Base-by-base conservation (phyloP, 2,329 filamentous ascomycete genomes). In the Diaporthe vexans region DNA sequence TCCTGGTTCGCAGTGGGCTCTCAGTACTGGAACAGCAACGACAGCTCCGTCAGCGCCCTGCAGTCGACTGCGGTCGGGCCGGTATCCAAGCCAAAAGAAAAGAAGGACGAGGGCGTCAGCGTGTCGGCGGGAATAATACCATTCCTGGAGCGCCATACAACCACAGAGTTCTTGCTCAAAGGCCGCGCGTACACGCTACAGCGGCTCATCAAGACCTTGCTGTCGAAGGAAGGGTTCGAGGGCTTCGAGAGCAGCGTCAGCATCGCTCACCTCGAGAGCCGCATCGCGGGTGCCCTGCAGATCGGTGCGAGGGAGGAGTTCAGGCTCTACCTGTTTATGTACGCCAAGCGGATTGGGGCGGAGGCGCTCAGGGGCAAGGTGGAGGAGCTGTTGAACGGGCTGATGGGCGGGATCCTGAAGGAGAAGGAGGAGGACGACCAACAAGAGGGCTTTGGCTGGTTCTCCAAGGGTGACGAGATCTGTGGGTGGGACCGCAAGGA, bases 11-110 rank as follows among this genome's bases (percentile, higher is more conserved):
- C 96, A 0, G 95, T 98, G 0, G 95, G 95, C 24, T 97, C 94
- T 78, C 97, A 99, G 81, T 99, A 99, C 82, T 99, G 97, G 97
- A 98, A 99, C 83, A 97, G 95, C 0, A 97, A 95, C 71, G 97
- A 98, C 80, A 95, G 95, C 1, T 95, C 95, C 0, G 91, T 98
- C 71, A 92, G 94, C 63, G 94, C 95, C 68, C 84, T 98, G 51
- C 92, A 95, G 77, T 91, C 94, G 2, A 92, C 91, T 1, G 91
- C 91, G 13, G 88, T 92, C 10, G 91, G 92, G 0, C 87, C 91
- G 2, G 86, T 87, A 54, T 84, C 86, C 11, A 83, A 85, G n/a
- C 79, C 86, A 11, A 87, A 86, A 75, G 86, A 87, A 26, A 86
- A 86, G 74, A 82, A 78, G 17, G 86, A 85, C 37, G 85, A 85